A percentile compares a stretch with the other conserved stretches of the same genome.
These are phyloP conservation scores for Phaseolus lunatus DNA, from an alignment of 306 rosid species.

Conservation along the genomic window DNA sequence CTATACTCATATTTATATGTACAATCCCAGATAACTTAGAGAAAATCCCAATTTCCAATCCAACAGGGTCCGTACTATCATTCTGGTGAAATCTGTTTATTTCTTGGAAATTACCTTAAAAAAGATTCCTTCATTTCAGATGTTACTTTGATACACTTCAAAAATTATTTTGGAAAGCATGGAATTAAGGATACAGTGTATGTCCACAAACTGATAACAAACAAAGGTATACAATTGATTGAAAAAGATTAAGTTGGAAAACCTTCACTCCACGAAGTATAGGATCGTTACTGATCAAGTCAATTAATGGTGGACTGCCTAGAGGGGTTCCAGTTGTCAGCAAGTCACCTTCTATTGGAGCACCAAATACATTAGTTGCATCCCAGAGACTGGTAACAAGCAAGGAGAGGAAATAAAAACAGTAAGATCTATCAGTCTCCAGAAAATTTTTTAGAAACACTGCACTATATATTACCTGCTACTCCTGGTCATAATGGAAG, in stretches of 20 bases:
- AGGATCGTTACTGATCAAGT: conserved; percentile 92
- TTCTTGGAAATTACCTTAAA: conserved; percentile 12
- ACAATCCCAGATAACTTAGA: background rate
- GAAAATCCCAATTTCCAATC: background rate
- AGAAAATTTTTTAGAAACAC: conserved; percentile 31
- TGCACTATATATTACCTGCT: conserved; percentile 73
- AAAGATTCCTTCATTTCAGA: conserved; percentile 26
- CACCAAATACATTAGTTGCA: conserved; percentile 78
- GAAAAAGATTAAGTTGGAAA: conserved; percentile 44
- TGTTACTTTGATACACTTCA: conserved; percentile 25
- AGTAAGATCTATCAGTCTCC: conserved; percentile 32
- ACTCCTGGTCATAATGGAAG: conserved; percentile 92
- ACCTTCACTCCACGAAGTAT: conserved; percentile 92
- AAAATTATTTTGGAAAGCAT: background rate
- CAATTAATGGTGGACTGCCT: conserved; percentile 82
- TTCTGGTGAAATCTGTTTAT: conserved; percentile 1
- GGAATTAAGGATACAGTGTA: background rate
- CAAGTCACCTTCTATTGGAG: conserved; percentile 68
- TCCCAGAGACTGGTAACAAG: conserved; percentile 79
- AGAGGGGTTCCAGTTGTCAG: conserved; percentile 89
- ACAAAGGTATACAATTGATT: conserved; percentile 16
- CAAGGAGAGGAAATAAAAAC: conserved; percentile 48
- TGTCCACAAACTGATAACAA: conserved; percentile 1
- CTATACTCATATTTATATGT: no score
- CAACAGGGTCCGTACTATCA: background rate